phyloP scores from a whole-genome alignment of 2,329 filamentous ascomycete species.

The Xylariaceae sp. region DNA sequence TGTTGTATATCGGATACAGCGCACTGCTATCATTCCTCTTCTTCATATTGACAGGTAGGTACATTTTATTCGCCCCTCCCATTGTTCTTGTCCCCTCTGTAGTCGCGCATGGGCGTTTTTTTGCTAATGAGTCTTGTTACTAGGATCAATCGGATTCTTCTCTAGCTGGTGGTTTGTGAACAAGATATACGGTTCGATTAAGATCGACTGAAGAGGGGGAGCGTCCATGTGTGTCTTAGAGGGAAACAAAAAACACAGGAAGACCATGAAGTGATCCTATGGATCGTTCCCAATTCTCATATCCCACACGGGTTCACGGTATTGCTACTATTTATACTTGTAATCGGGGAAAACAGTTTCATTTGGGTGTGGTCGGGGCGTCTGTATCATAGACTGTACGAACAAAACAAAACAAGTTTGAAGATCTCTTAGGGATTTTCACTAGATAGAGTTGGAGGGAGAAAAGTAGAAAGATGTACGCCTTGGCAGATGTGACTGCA shows the following conservation, averaged over 20 bases:
- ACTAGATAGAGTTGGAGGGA: not conserved
- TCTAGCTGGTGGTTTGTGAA: conserved; percentile 90
- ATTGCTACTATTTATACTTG: too few species aligned
- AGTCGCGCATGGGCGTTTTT: not conserved
- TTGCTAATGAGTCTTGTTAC: conserved; percentile 8
- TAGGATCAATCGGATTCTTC: conserved; percentile 93
- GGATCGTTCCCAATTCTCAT: too few species aligned
- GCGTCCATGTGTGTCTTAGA: too few species aligned
- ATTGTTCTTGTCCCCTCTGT: not conserved
- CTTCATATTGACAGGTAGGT: conserved; percentile 86
- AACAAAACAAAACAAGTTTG: conserved; percentile 8
- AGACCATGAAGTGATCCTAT: too few species aligned
- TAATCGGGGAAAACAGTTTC: too few species aligned
- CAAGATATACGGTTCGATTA: conserved; percentile 95
- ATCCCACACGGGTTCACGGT: too few species aligned
- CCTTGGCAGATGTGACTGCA: too few species aligned
- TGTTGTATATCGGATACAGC: conserved; percentile 92
- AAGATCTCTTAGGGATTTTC: conserved; percentile 4
- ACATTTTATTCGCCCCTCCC: not conserved
- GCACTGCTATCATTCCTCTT: conserved; percentile 83
- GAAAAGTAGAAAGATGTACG: not conserved
- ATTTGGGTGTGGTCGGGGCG: conserved; percentile 11
- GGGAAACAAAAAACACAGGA: too few species aligned
- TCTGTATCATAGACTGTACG: conserved; percentile 20
- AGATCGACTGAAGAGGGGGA: conserved; percentile 77